Evolutionary conservation across 2,329 filamentous ascomycete genomes (phyloP), one percentile per base, ranked within the genome.

Genomic region (Penicillium sp.): DNA sequence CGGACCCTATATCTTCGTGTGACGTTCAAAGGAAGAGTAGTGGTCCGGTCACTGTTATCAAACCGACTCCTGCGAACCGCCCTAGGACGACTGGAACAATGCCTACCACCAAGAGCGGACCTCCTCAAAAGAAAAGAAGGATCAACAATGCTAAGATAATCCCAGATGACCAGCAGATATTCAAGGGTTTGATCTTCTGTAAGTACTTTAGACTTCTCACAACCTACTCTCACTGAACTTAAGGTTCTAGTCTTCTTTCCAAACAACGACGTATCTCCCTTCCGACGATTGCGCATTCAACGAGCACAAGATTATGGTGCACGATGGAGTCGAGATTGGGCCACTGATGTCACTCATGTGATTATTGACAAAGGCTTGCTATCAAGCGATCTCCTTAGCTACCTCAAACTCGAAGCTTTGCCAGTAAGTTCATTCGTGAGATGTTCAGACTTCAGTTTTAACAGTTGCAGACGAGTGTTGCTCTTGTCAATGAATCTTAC

Each of bases 231-330:
- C 44, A 42, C 58, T 61, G 16, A 63, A 28, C 22, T 49, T 12
- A 36, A 5, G 7, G 16, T 45, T 17, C 31, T 14, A 81, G 78
- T 85, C 73, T 96, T 94, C 69, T 84, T 96, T 6, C 93, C 91
- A 0, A 89, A 94, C 61, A 84, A 91, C 60, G 88, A 93, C 60
- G 81, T 88, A 44, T 84, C 87, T 31, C 82, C 83, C 11, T 78
- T 83, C 8, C 83, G 92, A 37, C 84, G 83, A 52, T 73, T 86
- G 55, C 86, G 89, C 4, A 96, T 97, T 50, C 82, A 82, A 30
- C 91, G 88, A 69, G 87, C 89, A 0, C 81, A 84, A 49, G 86
- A 91, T 65, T 86, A 86, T 69, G 93, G 93, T 41, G 93, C 88
- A 1, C 75, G 70, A 1, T 94, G 91, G 86, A 82, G 84, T 28